A percentile compares a stretch with the other conserved stretches of the same genome.
These are phyloP conservation scores for Fragosphaeria purpurea DNA, from an alignment of 2,329 filamentous ascomycete species.

Conservation along the genomic window DNA sequence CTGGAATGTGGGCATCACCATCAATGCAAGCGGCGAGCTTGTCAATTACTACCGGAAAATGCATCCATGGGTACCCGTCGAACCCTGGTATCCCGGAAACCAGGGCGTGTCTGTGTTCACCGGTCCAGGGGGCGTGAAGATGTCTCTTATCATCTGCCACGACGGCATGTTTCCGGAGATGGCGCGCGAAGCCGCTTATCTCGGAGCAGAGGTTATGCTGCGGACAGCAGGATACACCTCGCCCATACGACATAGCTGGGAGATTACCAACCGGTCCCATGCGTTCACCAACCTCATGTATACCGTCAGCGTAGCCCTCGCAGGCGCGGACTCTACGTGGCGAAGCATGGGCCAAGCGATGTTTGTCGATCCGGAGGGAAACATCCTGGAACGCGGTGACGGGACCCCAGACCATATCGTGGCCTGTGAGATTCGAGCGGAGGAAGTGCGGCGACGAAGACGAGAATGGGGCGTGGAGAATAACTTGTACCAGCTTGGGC, in stretches of 20 bases:
- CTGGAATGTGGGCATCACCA: conserved; percentile 6
- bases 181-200: conserved; percentile 6
- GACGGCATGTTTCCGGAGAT: conserved; percentile 9
- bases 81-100: conserved; percentile 8
- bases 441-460: conserved; percentile 3
- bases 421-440: conserved; percentile 2
- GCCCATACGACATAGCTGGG: conserved; percentile 6
- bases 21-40: not conserved
- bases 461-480: conserved; percentile 7
- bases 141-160: conserved; percentile 7
- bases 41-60: conserved; percentile 7
- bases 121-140: conserved; percentile 3
- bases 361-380: conserved; percentile 4
- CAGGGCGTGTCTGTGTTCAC: conserved; percentile 2
- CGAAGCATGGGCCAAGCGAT: conserved; percentile 7
- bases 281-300: conserved; percentile 5
- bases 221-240: conserved; percentile 6
- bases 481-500: conserved; percentile 6
- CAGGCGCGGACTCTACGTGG: conserved; percentile 3
- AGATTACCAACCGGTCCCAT: conserved; percentile 4
- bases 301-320: conserved; percentile 6
- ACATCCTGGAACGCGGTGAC: conserved; percentile 5
- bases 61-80: conserved; percentile 6
- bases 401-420: conserved; percentile 3
- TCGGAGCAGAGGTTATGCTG: conserved; percentile 5